Conservation (phyloP, 208 protist species). For the Acanthamoeba triangularis region DNA sequence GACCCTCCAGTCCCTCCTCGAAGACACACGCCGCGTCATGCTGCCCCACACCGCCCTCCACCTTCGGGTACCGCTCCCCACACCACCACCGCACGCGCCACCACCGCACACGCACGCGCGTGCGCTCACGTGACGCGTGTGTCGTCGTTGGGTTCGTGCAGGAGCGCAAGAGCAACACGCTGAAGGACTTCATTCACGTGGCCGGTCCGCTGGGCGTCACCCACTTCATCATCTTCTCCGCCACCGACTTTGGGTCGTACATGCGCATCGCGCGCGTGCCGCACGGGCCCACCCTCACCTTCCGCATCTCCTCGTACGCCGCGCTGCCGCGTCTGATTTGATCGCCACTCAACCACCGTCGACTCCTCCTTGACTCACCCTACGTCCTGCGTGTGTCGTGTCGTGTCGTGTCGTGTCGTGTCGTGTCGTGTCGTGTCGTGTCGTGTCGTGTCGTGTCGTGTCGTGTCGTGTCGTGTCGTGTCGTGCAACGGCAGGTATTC, state of each 20-base stretch:
- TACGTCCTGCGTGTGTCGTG: no score
- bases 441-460: background rate
- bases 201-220: conserved; percentile 89
- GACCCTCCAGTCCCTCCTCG: conserved; percentile 80
- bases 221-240: conserved; percentile 88
- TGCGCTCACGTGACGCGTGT: background rate
- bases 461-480: no score
- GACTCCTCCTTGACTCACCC: no score
- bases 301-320: conserved; percentile 81
- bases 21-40: conserved; percentile 89
- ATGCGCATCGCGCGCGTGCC: conserved; percentile 85
- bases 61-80: conserved; percentile 62
- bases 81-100: background rate
- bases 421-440: background rate
- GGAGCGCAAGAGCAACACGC: conserved; percentile 84
- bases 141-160: conserved; percentile 14
- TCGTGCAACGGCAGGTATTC: conserved; percentile 52
- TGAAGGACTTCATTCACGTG: conserved; percentile 90
- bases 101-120: no score
- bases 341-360: no score
- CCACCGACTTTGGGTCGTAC: conserved; percentile 84
- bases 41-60: conserved; percentile 88
- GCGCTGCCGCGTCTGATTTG: no score
- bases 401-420: no score
- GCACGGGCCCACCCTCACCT: conserved; percentile 88